Evolutionary conservation across 306 rosid species (phyloP).

Genomic region (Dryas alaskensis): DNA sequence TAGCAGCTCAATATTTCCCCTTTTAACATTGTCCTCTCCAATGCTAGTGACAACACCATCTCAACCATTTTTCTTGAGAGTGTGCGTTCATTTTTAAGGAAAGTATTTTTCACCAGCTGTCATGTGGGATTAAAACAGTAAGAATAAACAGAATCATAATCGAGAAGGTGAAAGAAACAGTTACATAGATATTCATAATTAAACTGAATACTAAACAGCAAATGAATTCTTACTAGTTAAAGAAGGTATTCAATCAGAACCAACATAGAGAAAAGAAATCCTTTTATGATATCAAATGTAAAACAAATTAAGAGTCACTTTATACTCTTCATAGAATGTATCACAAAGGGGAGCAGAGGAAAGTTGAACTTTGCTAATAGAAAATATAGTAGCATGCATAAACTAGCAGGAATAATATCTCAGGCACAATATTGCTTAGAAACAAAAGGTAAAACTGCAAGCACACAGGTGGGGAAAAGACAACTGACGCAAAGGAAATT

Average conservation of each 20-base stretch:
- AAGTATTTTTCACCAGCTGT: conserved; percentile 38
- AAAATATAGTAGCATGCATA: background rate
- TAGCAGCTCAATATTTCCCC: conserved; percentile 35
- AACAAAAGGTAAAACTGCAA: background rate
- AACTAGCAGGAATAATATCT: background rate
- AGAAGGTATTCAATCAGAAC: background rate
- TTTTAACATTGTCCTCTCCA: conserved; percentile 32
- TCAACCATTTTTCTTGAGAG: conserved; percentile 29
- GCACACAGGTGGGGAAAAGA: background rate
- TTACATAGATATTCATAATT: background rate
- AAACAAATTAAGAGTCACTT: background rate
- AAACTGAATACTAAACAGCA: background rate
- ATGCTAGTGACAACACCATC: conserved; percentile 32
- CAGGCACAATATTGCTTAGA: background rate
- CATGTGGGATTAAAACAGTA: conserved; percentile 1
- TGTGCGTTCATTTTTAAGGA: conserved; percentile 30
- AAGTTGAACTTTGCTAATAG: background rate
- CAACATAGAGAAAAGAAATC: background rate
- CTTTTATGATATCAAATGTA: background rate
- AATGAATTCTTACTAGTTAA: too few relatives aligned
- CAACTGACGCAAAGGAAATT: background rate
- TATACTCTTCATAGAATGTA: background rate
- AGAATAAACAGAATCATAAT: conserved; percentile 6
- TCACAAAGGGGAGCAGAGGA: background rate
- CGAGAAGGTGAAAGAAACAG: background rate